Base-by-base conservation (phyloP, 2,329 filamentous ascomycete species). In the Berkeleyomyces rouxiae region DNA sequence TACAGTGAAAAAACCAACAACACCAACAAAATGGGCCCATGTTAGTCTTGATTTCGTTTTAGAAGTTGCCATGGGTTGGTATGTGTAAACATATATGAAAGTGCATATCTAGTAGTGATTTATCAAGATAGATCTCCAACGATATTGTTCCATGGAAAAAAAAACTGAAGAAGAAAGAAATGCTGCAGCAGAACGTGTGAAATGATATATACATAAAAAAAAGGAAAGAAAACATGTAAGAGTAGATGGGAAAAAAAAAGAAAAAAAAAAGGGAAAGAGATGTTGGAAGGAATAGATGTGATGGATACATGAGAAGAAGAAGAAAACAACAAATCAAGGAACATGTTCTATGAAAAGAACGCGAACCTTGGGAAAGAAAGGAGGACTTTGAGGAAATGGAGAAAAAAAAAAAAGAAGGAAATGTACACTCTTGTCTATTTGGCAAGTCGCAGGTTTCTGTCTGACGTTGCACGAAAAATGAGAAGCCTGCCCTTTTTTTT, bases 181-280 rank as follows among this genome's bases (percentile, higher is more conserved):
- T 23, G 23, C 23, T 23, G 23, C 23, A 23, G 23, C 23, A 23
- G 23, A 23, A 23, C 23, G 23, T 42, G 37, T 47, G 42, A 59
- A 59, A 16, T 36, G 33, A 59, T 59, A 47, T 64, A 61, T 44
- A 65, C 63, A 63, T 61, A 61, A 64, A 53, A 42, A 37, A 61
- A 39, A 57, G 13, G 36, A 31, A 37, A 46, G 49, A 61, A 23
- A 39, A 62, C 16, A 61, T 10, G 16, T n/a, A 53, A 51, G 33
- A 39, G 7, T 42, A 42, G 10, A 49, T 13, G n/a, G 49, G 23
- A 16, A 9, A 49, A 11, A 31, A 43, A 40, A 31, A n/a, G 33
- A 46, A 23, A 36, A n/a, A 43, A 36, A 43, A 47, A 49, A 2
- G 58, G 37, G 58, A 33, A 58, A 58, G 33, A 44, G 11, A 40